These are phyloP conservation scores for Russula ochroleuca DNA, from an alignment of 768 basidiomycete genomes.

Conservation along the genomic window DNA sequence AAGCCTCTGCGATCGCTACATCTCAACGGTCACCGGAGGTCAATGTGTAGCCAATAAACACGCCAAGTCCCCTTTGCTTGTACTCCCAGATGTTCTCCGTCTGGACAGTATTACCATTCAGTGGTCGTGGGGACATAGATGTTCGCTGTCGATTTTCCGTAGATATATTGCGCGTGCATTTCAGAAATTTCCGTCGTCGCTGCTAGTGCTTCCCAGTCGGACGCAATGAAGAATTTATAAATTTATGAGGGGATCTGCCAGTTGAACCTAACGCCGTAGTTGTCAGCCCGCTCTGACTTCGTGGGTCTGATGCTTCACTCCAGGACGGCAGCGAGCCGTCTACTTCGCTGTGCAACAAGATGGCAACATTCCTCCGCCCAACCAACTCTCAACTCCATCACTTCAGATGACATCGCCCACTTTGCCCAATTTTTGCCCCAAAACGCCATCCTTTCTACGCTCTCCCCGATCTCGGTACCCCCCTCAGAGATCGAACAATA, in stretches of 20 bases:
- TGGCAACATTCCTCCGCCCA: constrained; percentile 30
- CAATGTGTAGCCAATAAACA: constrained; percentile 32
- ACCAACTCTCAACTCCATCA: constrained; percentile 40
- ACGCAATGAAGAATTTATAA: not conserved
- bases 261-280: not conserved
- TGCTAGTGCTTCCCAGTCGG: not conserved
- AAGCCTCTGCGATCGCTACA: constrained; percentile 31
- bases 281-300: not conserved
- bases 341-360: constrained; percentile 11
- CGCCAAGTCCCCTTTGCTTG: constrained; percentile 12
- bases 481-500: constrained; percentile 65
- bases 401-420: constrained; percentile 56
- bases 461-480: constrained; percentile 46
- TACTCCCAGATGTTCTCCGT: constrained; percentile 20
- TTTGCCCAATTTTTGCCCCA: constrained; percentile 62
- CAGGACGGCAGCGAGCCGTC: constrained; percentile 8
- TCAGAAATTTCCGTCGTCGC: not conserved
- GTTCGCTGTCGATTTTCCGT: not conserved
- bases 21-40: constrained; percentile 32
- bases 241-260: not conserved
- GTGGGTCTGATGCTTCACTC: constrained; percentile 18
- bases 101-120: constrained; percentile 10
- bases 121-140: constrained; percentile 16
- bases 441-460: constrained; percentile 63
- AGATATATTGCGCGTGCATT: not conserved